These are phyloP conservation scores for Hypoxylon subgilvum DNA, from an alignment of 495 filamentous ascomycete genomes.

Conservation along the genomic window DNA sequence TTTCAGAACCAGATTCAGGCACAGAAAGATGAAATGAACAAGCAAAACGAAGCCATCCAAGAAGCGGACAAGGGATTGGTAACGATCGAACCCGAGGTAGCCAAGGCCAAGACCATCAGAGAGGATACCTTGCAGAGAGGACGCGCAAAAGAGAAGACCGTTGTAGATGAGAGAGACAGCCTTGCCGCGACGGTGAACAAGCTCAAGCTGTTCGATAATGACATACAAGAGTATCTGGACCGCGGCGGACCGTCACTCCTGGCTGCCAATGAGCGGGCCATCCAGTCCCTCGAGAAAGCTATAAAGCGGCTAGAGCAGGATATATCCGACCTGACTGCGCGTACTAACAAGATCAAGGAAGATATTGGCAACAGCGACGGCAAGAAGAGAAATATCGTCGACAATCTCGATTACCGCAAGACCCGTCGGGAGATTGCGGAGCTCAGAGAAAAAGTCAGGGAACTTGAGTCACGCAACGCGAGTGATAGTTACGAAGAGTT, in stretches of 20 bases:
- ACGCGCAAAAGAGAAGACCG: constrained; percentile 71
- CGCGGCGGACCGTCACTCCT: constrained; percentile 77
- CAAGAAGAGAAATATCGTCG: constrained; percentile 79
- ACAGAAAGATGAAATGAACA: constrained; percentile 66
- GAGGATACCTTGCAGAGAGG: constrained; percentile 77
- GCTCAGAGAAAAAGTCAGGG: constrained; percentile 71
- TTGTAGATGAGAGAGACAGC: constrained; percentile 73
- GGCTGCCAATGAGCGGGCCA: constrained; percentile 68
- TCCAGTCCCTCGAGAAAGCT: constrained; percentile 68
- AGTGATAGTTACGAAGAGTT: constrained; percentile 80
- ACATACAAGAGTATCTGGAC: constrained; percentile 81
- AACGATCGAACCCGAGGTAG: constrained; percentile 70
- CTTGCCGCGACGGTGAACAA: constrained; percentile 76
- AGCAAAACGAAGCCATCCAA: constrained; percentile 71
- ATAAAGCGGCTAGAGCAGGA: constrained; percentile 71
- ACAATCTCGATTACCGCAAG: constrained; percentile 85
- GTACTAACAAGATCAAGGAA: constrained; percentile 78
- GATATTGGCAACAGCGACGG: constrained; percentile 77
- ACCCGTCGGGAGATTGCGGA: constrained; percentile 68
- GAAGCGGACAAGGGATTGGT: constrained; percentile 73
- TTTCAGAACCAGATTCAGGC: constrained; percentile 73
- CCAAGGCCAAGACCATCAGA: constrained; percentile 72
- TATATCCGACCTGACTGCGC: constrained; percentile 65
- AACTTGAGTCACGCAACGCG: constrained; percentile 80
- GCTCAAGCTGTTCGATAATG: constrained; percentile 72